Evolutionary conservation across 2,329 filamentous ascomycete species (phyloP).

Genomic region (Claviceps digitariae): DNA sequence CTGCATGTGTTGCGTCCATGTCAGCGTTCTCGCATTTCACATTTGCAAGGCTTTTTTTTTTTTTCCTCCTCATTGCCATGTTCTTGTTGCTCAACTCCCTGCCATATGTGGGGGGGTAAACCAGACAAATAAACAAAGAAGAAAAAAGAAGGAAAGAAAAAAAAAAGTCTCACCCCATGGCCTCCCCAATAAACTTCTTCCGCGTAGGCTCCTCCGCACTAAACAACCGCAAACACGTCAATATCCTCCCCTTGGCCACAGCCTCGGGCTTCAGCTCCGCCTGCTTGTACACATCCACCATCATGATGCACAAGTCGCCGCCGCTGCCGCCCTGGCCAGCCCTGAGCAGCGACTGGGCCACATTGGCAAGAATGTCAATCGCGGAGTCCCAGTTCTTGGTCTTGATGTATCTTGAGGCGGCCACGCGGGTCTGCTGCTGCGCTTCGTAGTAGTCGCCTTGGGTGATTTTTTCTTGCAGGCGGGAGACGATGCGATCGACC

Average conservation of each 20-base stretch:
- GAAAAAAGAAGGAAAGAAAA: no score
- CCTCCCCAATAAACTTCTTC: slow-evolving; percentile 83
- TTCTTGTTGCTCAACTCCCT: no score
- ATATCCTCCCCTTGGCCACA: slow-evolving; percentile 57
- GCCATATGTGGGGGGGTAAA: no score
- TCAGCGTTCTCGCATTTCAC: background rate
- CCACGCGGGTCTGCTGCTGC: slow-evolving; percentile 93
- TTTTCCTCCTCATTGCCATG: background rate
- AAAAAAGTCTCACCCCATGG: slow-evolving; percentile 48
- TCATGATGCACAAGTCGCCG: slow-evolving; percentile 74
- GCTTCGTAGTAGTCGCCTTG: slow-evolving; percentile 96
- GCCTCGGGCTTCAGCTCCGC: slow-evolving; percentile 66
- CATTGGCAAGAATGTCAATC: slow-evolving; percentile 72
- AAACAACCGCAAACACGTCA: slow-evolving; percentile 72
- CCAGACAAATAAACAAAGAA: no score
- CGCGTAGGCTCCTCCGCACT: slow-evolving; percentile 72
- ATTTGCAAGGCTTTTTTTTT: no score
- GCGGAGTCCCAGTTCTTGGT: slow-evolving; percentile 71
- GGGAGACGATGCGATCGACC: slow-evolving; percentile 38
- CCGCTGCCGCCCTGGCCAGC: slow-evolving; percentile 90
- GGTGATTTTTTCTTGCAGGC: slow-evolving; percentile 72
- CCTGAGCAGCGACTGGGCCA: slow-evolving; percentile 73
- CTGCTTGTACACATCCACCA: slow-evolving; percentile 85
- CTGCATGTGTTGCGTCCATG: slow-evolving; percentile 9
- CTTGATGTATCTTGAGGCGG: slow-evolving; percentile 89